These are phyloP conservation scores for Mycena belliarum DNA, from an alignment of 768 basidiomycete genomes.

Conservation along the genomic window DNA sequence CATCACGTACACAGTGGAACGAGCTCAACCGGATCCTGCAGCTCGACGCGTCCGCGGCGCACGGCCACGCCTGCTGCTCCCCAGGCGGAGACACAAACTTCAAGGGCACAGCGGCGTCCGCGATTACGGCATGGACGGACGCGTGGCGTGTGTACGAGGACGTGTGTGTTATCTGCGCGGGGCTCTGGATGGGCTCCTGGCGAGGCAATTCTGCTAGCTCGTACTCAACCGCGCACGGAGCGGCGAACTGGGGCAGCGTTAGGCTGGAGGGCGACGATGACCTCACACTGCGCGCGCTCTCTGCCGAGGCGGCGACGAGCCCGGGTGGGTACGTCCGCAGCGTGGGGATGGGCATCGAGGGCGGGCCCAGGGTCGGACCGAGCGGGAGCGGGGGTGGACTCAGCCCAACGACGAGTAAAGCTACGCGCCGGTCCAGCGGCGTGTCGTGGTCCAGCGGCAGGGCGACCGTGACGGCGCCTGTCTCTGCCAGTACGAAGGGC, in stretches of 20 bases:
- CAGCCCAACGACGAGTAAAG: conserved; percentile 34
- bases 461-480: conserved; percentile 29
- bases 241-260: conserved; percentile 57
- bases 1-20: conserved; percentile 56
- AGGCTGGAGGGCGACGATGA: conserved; percentile 71
- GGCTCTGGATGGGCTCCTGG: conserved; percentile 79
- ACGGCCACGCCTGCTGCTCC: conserved; percentile 39
- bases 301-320: not conserved
- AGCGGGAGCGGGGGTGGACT: conserved; percentile 21
- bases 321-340: conserved; percentile 47
- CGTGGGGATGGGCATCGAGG: conserved; percentile 73
- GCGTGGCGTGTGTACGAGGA: conserved; percentile 85
- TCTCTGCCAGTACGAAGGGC: conserved; percentile 16
- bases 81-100: too few species aligned
- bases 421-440: conserved; percentile 45
- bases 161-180: conserved; percentile 78
- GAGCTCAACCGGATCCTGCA: conserved; percentile 72
- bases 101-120: too few species aligned
- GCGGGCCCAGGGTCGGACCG: conserved; percentile 43
- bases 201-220: conserved; percentile 48
- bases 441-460: conserved; percentile 52
- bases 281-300: conserved; percentile 36
- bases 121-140: conserved; percentile 66
- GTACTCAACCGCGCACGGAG: conserved; percentile 49
- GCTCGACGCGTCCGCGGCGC: conserved; percentile 43